phyloP scores from a whole-genome alignment of 1,284 basidiomycete genomes.

The Inonotus hispidus region DNA sequence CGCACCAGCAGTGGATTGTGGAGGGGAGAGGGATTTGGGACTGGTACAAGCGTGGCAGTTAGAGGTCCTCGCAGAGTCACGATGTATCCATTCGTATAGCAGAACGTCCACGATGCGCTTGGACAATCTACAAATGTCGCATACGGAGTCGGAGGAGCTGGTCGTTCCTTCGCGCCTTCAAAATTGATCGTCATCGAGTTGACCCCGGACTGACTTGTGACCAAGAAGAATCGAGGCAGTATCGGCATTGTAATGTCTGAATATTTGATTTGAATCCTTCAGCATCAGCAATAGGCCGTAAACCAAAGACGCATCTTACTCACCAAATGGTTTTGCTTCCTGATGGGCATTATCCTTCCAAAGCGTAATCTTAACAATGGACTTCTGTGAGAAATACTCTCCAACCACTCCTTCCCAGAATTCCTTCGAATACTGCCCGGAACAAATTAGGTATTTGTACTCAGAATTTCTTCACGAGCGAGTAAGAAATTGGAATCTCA shows the following conservation, averaged over 20 bases:
- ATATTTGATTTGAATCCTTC: background rate
- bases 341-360: constrained; percentile 74
- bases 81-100: constrained; percentile 67
- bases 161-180: constrained; percentile 64
- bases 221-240: constrained; percentile 75
- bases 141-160: constrained; percentile 32
- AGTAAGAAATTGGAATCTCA: background rate
- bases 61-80: constrained; percentile 68
- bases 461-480: background rate
- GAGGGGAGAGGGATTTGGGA: constrained; percentile 28
- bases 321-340: constrained; percentile 77
- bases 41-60: constrained; percentile 47
- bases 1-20: background rate
- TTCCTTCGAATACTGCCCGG: constrained; percentile 12
- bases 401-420: constrained; percentile 60
- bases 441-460: no score
- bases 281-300: background rate
- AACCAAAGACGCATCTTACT: constrained; percentile 25
- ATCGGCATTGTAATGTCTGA: constrained; percentile 71
- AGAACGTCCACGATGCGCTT: constrained; percentile 69
- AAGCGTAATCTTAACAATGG: constrained; percentile 66
- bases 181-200: constrained; percentile 68
- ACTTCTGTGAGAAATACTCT: constrained; percentile 60
- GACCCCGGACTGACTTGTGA: constrained; percentile 75
- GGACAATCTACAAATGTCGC: constrained; percentile 49